Evolutionary conservation across 495 filamentous ascomycete species (phyloP), one percentile per base, ranked within the genome.

Genomic region (Aspergillus asperescens): DNA sequence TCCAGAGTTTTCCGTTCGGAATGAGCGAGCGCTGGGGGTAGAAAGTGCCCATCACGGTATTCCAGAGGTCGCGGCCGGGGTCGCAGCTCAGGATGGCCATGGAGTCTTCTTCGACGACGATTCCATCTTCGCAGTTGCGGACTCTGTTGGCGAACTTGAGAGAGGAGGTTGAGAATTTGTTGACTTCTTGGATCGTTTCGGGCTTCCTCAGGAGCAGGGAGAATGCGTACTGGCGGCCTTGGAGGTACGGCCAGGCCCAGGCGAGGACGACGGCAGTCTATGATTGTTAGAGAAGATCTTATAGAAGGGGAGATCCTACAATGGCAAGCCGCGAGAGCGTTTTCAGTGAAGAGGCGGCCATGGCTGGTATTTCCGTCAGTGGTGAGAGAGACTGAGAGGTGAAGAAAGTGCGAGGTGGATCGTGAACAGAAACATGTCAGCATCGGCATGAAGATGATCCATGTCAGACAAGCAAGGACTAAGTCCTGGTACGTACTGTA

Each of bases 1-100:
- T 42, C 39, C 65, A 74, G 5, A 76, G 52, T 32, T 62, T 58
- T 15, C 68, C 73, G 43, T 55, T 58, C 1, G 65, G 51, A 6
- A 69, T 49, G 15, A 10, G 23, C 25, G 37, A 10, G 9, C n/a
- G 31, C 27, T 48, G 22, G 27, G 55, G 39, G n/a, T 54, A 22
- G 42, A 67, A 62, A 7, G 60, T 67, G 48, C 73, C 72, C 72
- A 78, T 75, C 13, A 77, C 74, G 5, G 76, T 75, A 57, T 78
- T 77, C 67, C 67, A 77, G 13, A 40, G 57, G 54, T 77, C 75
- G 9, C 75, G 57, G 12, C 71, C 71, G 0, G 66, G 53, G 29
- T 76, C 73, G 46, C 73, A 76, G 44, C 59, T 65, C 1, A 76
- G 57, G 37, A 76, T 63, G 29, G 71, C 72, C 0, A 72, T 10